Base-by-base conservation (phyloP, 2,329 filamentous ascomycete genomes). In the Apiospora marii region DNA sequence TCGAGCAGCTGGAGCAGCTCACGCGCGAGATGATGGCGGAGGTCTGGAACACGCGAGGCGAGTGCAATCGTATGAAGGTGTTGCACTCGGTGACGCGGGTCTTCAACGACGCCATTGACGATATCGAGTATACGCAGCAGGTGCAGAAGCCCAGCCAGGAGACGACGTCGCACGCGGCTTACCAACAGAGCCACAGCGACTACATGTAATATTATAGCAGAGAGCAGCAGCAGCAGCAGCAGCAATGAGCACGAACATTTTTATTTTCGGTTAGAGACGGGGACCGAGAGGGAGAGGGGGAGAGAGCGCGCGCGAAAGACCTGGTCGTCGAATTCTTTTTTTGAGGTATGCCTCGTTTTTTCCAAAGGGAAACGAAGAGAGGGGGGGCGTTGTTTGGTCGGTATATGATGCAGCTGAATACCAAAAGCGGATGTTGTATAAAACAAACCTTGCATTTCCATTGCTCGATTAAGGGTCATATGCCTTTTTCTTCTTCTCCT, bases 1-100 rank as follows among this genome's bases (percentile, higher is more conserved):
- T 99, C 70, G 96, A 99, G 83, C 96, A 99, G 82, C 85, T 99
- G 27, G 96, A 98, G 85, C 96, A 98, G 82, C 92, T 98, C 80
- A 95, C 95, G 81, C 92, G 95, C 10, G 91, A 92, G 76, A 85
- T 98, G 75, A 98, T 98, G 96, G 93, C 96, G 74, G 91, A 92
- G 75, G 89, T 98, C 64, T 99, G 96, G 96, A 88, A 87, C 74
- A 89, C 89, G 73, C 89, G 95, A 69, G 88, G 90, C 68, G 92
- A 97, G 78, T 96, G 94, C 90, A 96, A 99, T 82, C 90, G 96
- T 61, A 92, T 91, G 77, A 87, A 88, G 77, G 95, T 98, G 19
- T 87, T 92, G 19, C 84, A 84, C 67, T 84, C 87, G 49, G 87
- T 97, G 49, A 86, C 86, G 58, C 85, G 88, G 22, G 90, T 93